phyloP scores from a whole-genome alignment of 2,329 filamentous ascomycete species.

The Fusarium liriodendri region DNA sequence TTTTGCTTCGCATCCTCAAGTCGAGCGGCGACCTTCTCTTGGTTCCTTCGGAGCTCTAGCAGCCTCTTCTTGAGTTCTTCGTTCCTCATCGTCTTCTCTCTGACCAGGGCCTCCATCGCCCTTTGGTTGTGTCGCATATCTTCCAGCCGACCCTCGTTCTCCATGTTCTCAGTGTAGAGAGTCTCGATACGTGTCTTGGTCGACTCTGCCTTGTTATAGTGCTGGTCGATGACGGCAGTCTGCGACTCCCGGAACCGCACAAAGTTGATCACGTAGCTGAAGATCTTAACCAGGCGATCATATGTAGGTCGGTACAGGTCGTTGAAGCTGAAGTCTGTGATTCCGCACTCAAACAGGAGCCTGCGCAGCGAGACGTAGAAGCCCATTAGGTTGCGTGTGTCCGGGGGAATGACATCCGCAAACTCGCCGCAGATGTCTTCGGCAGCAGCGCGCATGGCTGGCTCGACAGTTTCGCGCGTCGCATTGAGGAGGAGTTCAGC shows the following conservation, averaged over 20 bases:
- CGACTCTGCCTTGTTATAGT: slow-evolving; percentile 90
- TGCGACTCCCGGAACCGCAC: slow-evolving; percentile 96
- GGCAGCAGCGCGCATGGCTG: slow-evolving; percentile 91
- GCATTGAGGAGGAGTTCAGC: slow-evolving; percentile 94
- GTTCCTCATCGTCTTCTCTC: slow-evolving; percentile 86
- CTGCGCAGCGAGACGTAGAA: slow-evolving; percentile 89
- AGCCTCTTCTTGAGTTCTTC: slow-evolving; percentile 87
- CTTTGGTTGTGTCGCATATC: slow-evolving; percentile 85
- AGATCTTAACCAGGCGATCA: slow-evolving; percentile 90
- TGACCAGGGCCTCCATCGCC: slow-evolving; percentile 83
- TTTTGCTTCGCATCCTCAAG: slow-evolving; percentile 86
- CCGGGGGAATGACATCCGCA: slow-evolving; percentile 84
- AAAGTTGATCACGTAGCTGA: slow-evolving; percentile 99
- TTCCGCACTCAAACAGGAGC: slow-evolving; percentile 87
- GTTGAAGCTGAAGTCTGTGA: slow-evolving; percentile 92
- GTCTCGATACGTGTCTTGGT: slow-evolving; percentile 90
- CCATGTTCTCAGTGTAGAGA: slow-evolving; percentile 86
- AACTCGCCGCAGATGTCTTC: slow-evolving; percentile 89
- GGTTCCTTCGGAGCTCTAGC: slow-evolving; percentile 81
- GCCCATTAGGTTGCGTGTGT: slow-evolving; percentile 94
- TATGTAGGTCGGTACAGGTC: slow-evolving; percentile 93
- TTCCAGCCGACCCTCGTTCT: slow-evolving; percentile 81
- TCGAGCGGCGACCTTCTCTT: slow-evolving; percentile 84
- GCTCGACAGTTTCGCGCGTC: slow-evolving; percentile 92
- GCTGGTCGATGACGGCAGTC: slow-evolving; percentile 87